These are phyloP conservation scores for Oenanthe javanica DNA, from an alignment of 140 eudicot genomes.

Conservation along the genomic window DNA sequence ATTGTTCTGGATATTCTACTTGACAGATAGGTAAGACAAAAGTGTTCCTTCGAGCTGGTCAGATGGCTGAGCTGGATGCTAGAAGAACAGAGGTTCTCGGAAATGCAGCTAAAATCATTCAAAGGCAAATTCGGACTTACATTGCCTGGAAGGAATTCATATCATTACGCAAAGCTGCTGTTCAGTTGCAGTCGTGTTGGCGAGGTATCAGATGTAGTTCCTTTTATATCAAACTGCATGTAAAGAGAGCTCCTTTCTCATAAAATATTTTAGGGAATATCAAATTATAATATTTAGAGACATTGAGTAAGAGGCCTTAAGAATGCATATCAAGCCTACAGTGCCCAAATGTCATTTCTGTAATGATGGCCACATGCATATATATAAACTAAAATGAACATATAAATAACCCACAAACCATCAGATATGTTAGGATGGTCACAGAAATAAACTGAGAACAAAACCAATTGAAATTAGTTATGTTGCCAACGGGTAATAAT, in stretches of 20 bases:
- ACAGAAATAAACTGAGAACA: background rate
- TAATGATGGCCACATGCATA: background rate
- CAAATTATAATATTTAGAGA: background rate
- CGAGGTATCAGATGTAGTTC: slow-evolving; percentile 48
- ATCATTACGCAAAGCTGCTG: slow-evolving; percentile 70
- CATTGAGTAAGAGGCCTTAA: background rate
- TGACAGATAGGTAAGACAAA: slow-evolving; percentile 97
- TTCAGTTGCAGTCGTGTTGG: slow-evolving; percentile 88
- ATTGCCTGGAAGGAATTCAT: slow-evolving; percentile 83
- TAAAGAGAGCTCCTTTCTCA: background rate
- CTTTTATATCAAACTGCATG: background rate
- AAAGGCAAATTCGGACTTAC: slow-evolving; percentile 85
- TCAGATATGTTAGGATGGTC: background rate
- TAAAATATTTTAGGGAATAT: background rate
- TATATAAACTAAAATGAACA: background rate
- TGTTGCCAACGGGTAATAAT: background rate
- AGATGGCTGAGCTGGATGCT: slow-evolving; percentile 99
- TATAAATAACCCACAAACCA: background rate
- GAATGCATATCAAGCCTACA: background rate
- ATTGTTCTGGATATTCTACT: slow-evolving; percentile 9
- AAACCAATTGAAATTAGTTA: background rate
- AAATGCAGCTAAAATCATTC: slow-evolving; percentile 85
- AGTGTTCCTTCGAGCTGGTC: slow-evolving; percentile 98
- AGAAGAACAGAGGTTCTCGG: slow-evolving; percentile 99
- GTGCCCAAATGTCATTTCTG: background rate